Evolutionary conservation across 306 rosid genomes (phyloP).

Genomic region (Cicer chorassanicum): DNA sequence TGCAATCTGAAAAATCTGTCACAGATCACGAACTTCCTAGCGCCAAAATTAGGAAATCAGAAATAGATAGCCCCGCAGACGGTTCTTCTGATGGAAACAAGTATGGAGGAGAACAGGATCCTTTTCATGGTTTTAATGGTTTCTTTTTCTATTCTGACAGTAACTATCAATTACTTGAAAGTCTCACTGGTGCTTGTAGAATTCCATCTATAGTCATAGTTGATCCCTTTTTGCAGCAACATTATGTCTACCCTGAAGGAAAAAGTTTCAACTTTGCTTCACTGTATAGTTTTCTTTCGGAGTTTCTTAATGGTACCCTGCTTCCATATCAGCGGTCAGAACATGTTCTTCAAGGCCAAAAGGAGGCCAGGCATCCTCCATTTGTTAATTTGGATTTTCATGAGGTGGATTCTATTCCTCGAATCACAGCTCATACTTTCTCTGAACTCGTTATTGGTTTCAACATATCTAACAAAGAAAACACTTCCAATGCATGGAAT

Average conservation of each 20-base stretch:
- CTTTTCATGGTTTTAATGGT: conserved; percentile 64
- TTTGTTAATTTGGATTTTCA: conserved; percentile 92
- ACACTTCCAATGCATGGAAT: conserved; percentile 56
- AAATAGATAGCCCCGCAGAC: conserved; percentile 41
- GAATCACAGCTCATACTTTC: conserved; percentile 66
- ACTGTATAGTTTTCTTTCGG: conserved; percentile 60
- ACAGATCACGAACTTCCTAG: conserved; percentile 46
- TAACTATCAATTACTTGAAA: conserved; percentile 69
- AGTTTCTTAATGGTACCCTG: conserved; percentile 73
- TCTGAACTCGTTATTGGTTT: conserved; percentile 69
- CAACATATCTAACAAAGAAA: conserved; percentile 63
- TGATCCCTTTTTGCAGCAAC: conserved; percentile 79
- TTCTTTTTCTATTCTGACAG: conserved; percentile 89
- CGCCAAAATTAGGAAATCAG: conserved; percentile 44
- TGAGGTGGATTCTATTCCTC: conserved; percentile 86
- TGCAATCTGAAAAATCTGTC: conserved; percentile 51
- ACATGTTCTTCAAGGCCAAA: conserved; percentile 54
- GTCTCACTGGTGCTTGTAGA: conserved; percentile 68
- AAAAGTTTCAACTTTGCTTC: conserved; percentile 59
- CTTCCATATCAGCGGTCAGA: conserved; percentile 71
- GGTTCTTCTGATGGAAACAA: conserved; percentile 48
- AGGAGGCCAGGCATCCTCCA: conserved; percentile 72
- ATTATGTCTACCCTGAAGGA: conserved; percentile 68
- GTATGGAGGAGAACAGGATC: conserved; percentile 51
- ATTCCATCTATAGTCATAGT: conserved; percentile 79